A percentile compares a stretch with the other conserved stretches of the same genome.
Evolutionary conservation across 805 yeast genomes (phyloP).

Genomic region (Saccharomycopsis synnaedendra): DNA sequence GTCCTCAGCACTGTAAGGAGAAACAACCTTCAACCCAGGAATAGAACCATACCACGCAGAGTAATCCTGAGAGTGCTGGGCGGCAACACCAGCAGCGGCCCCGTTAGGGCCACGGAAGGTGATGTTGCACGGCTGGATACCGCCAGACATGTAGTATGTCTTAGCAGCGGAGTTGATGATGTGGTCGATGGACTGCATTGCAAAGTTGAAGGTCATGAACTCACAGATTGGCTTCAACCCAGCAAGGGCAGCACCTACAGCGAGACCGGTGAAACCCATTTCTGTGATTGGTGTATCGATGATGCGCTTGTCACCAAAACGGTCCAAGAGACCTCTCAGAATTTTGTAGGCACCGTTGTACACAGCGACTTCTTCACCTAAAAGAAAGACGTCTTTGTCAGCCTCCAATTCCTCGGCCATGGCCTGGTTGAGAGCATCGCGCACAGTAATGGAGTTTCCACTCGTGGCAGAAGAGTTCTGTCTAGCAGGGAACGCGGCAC

Average conservation of each 20-base stretch:
- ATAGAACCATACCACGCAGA: conserved; percentile 97
- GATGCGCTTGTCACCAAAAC: conserved; percentile 89
- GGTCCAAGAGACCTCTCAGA: conserved; percentile 88
- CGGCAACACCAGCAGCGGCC: conserved; percentile 99
- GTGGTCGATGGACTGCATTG: conserved; percentile 99
- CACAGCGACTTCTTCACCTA: conserved; percentile 99
- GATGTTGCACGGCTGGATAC: conserved; percentile 93
- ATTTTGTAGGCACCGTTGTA: conserved; percentile 99
- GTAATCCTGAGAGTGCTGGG: conserved; percentile 98
- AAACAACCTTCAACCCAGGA: conserved; percentile 94
- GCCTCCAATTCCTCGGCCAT: conserved; percentile 96
- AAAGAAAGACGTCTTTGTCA: conserved; percentile 84
- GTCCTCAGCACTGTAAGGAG: conserved; percentile 94
- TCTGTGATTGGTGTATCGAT: conserved; percentile 98
- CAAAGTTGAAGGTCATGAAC: conserved; percentile 98
- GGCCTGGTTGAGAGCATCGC: conserved; percentile 94
- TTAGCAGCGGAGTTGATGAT: conserved; percentile 98
- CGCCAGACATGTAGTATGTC: conserved; percentile 99
- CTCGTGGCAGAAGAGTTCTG: conserved; percentile 21
- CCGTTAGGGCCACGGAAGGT: conserved; percentile 99
- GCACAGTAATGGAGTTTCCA: conserved; percentile 68
- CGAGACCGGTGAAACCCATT: conserved; percentile 95
- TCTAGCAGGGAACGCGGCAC: conserved; percentile 7
- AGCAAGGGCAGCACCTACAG: conserved; percentile 93
- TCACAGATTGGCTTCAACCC: conserved; percentile 96